Evolutionary conservation across 495 filamentous ascomycete species (phyloP), one percentile per base, ranked within the genome.

Genomic region (Penicillium robsamsonii): DNA sequence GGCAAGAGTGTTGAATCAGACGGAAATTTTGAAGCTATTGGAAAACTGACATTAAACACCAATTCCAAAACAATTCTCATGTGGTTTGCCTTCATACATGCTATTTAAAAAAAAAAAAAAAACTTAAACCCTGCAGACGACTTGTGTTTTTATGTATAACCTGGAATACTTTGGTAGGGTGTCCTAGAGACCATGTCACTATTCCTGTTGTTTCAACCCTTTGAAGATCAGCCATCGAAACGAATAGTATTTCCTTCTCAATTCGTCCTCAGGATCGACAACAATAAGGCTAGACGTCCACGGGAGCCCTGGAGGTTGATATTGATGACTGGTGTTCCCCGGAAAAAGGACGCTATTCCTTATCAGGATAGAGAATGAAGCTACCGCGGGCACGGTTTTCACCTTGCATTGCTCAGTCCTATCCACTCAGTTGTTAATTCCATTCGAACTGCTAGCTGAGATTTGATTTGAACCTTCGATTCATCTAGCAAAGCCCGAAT

Each of bases 401-500:
- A 51, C n/a, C 31, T 38, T 17, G 9, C 24, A 40, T 50, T 51
- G 35, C 49, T 30, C 49, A 46, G 12, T 29, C 10, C 31, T 51
- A 37, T 41, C 22, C 35, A 7, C n/a, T 29, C 9, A 17, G 6
- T 47, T 24, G 35, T 51, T 24, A 29, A 24, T 41, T 41, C 22
- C 27, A 17, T 41, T 40, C 11, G 4, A 54, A 31, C 35, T 22
- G 27, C 1, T 13, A 20, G 22, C n/a, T 18, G 46, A 49, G 18
- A 37, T 25, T 11, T 8, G 2, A n/a, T 37, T 25, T 13, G 8
- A 7, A 3, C 12, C 41, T 43, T 22, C 20, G 3, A 37, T 38
- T 38, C 49, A 68, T 64, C 58, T 53, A 72, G 46, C 4, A 2
- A 18, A 47, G 62, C 60, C 49, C 53, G 53, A 13, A 50, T 30